phyloP scores from a whole-genome alignment of 1,284 basidiomycete species.

The Ustanciosporium gigantosporum region DNA sequence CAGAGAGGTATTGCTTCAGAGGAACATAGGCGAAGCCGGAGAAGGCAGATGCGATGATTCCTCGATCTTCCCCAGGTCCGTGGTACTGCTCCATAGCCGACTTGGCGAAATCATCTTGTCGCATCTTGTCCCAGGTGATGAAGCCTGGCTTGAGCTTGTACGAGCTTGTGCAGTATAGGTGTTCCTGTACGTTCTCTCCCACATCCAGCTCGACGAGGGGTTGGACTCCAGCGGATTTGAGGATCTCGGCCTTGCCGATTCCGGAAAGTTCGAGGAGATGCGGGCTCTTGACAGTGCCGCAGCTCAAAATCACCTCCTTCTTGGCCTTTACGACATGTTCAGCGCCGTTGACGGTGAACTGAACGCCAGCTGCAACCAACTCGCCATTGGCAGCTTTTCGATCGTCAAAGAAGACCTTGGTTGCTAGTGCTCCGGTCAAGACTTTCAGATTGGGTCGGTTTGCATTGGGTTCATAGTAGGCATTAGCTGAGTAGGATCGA shows the following conservation, averaged over 20 bases:
- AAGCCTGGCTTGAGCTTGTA: slow-evolving; percentile 47
- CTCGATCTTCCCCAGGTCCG: slow-evolving; percentile 31
- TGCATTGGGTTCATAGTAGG: slow-evolving; percentile 41
- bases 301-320: slow-evolving; percentile 65
- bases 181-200: slow-evolving; percentile 66
- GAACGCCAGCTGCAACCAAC: slow-evolving; percentile 47
- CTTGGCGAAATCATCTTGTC: slow-evolving; percentile 44
- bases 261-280: slow-evolving; percentile 49
- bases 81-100: slow-evolving; percentile 45
- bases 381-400: slow-evolving; percentile 8
- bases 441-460: slow-evolving; percentile 40
- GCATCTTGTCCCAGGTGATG: slow-evolving; percentile 50
- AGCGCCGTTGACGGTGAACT: slow-evolving; percentile 49
- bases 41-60: slow-evolving; percentile 44
- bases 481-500: slow-evolving; percentile 37
- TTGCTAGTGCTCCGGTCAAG: slow-evolving; percentile 38
- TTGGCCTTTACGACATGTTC: slow-evolving; percentile 55
- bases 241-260: slow-evolving; percentile 28
- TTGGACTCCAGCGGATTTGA: slow-evolving; percentile 30
- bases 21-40: slow-evolving; percentile 46
- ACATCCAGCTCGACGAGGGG: slow-evolving; percentile 60
- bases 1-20: slow-evolving; percentile 33
- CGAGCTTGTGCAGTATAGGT: slow-evolving; percentile 61
- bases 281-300: slow-evolving; percentile 63
- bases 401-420: slow-evolving; percentile 27